Evolutionary conservation across 148 eudicot genomes (phyloP), one percentile per base, ranked within the genome.

Genomic region (Hydrangea macrophylla): DNA sequence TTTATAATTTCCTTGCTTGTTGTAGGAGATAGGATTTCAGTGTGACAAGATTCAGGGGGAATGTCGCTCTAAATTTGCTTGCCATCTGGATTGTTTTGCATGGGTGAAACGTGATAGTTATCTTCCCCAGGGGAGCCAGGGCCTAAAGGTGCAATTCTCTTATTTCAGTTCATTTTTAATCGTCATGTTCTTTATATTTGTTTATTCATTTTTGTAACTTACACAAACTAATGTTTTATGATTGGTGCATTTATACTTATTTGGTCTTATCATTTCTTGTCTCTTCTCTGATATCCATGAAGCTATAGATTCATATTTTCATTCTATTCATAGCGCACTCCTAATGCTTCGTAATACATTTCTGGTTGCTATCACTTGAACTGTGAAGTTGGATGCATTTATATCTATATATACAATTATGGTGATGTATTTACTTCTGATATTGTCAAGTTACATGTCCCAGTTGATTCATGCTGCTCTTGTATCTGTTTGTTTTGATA

Each of bases 61-160:
- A 88, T 95, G 96, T 67, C 97, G 96, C 81, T 90, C 99, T 61
- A 91, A 90, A 81, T 95, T 95, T 91, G 92, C 99, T 71, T 95
- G 99, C 79, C 99, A 95, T 71, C 78, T 95, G 70, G 99, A 95
- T 87, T 95, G 99, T 85, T 91, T 88, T 81, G 97, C 99, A 11
- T 95, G 99, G 99, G 99, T 95, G 56, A 95, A 95, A 72, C 99
- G 99, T 85, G 99, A 95, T 81, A 91, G 99, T 82, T 95, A 95
- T 84, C 96, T 95, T 31, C 99, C 99, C 48, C 99, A 95, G 70
- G 99, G 99, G 59, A 95, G 99, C 77, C 99, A 95, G 4, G 97
- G 99, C 77, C 70, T 95, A 64, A 95, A 95, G 97, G 99, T 95
- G 62, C 77, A 76, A 7, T 26, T 72, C 54, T 42, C 40, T 22